These are phyloP conservation scores for Pichia sp. DNA, from an alignment of 1,139 yeast genomes.

Conservation along the genomic window DNA sequence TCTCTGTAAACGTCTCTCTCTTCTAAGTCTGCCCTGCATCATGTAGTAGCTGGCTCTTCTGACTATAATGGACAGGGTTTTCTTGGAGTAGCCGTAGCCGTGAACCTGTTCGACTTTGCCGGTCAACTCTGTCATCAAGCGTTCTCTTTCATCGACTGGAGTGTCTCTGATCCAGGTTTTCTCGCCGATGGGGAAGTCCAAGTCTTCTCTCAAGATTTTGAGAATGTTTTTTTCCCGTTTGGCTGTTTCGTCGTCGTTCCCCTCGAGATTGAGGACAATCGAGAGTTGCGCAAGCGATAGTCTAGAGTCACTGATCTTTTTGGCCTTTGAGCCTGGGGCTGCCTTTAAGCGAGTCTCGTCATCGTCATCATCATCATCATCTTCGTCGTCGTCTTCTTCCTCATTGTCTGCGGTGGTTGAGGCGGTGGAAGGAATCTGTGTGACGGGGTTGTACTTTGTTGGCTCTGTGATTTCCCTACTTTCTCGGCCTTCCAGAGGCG, in stretches of 20 bases:
- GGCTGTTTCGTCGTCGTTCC: slow-evolving; percentile 51
- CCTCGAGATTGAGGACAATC: slow-evolving; percentile 46
- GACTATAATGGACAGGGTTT: slow-evolving; percentile 61
- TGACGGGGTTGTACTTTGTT: neutral
- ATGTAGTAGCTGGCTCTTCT: slow-evolving; percentile 74
- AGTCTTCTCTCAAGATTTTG: slow-evolving; percentile 49
- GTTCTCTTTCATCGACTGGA: slow-evolving; percentile 44
- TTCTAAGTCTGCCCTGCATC: slow-evolving; percentile 76
- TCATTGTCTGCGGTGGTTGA: neutral
- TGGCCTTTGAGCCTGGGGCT: slow-evolving; percentile 10
- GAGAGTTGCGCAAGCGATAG: slow-evolving; percentile 55
- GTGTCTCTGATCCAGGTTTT: slow-evolving; percentile 84
- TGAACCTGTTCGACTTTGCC: slow-evolving; percentile 45
- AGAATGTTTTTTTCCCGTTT: slow-evolving; percentile 59
- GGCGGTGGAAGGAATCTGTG: neutral
- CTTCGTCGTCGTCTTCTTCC: neutral
- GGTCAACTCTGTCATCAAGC: slow-evolving; percentile 48
- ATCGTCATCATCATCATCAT: neutral
- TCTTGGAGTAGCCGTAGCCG: slow-evolving; percentile 46
- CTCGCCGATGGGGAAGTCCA: slow-evolving; percentile 67
- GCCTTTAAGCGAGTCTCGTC: neutral
- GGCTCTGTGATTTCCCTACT: neutral
- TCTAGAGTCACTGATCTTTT: slow-evolving; percentile 43
- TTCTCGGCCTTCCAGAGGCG: neutral
- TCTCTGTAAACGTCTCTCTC: slow-evolving; percentile 50